A percentile compares a stretch with the other conserved stretches of the same genome.
These are phyloP conservation scores for Brachypodium distachyon DNA, from an alignment of 202 grass and related monocot genomes.

Conservation along the genomic window DNA sequence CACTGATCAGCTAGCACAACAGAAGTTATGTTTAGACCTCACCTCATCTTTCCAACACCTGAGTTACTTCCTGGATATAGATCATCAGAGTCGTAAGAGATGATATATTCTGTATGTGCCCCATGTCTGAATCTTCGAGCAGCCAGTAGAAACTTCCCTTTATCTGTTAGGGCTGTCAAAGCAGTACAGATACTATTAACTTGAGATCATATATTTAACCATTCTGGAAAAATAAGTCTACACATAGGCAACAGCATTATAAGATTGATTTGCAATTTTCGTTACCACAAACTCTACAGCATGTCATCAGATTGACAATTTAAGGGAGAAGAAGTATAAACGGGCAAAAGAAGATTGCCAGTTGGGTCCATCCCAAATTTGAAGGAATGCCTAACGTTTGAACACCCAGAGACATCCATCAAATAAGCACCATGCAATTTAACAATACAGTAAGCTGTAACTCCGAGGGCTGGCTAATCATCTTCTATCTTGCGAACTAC, in stretches of 20 bases:
- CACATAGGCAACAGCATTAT: not conserved
- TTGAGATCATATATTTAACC: not conserved
- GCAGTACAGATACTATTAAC: slow-evolving; percentile 6
- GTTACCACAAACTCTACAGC: not conserved
- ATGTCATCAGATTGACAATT: not conserved
- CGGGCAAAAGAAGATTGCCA: not conserved
- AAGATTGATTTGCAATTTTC: not conserved
- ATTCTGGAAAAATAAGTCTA: not conserved
- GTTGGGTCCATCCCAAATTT: not conserved
- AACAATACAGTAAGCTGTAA: not conserved
- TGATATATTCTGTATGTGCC: slow-evolving; percentile 62
- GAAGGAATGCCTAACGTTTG: not conserved
- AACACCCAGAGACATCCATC: not conserved
- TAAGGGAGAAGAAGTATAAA: not conserved
- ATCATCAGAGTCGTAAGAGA: slow-evolving; percentile 78
- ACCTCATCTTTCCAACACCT: slow-evolving; percentile 86
- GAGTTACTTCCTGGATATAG: slow-evolving; percentile 66
- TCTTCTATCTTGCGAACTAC: not conserved
- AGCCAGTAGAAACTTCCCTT: slow-evolving; percentile 78
- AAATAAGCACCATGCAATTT: not conserved
- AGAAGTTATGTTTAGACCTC: not conserved
- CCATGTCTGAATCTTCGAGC: slow-evolving; percentile 67
- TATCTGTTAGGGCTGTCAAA: slow-evolving; percentile 58
- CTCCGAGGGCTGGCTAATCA: not conserved
- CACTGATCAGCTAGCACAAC: not conserved